Conservation (phyloP, 208 protist genomes). For the Borovskyia barvae region DNA sequence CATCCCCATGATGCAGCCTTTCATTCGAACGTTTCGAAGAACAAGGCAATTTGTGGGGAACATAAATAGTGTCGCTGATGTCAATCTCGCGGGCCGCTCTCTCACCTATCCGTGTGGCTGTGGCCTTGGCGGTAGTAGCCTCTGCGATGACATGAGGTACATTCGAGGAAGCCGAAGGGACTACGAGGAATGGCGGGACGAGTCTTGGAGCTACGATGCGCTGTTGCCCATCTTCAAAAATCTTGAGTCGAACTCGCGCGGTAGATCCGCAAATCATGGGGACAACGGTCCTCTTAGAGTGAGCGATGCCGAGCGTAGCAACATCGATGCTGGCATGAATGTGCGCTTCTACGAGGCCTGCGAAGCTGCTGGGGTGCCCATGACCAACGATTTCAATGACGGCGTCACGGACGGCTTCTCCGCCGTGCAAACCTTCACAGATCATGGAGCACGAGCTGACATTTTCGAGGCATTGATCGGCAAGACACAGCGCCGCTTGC, state of each 20-base stretch:
- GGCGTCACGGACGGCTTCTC: conserved; percentile 59
- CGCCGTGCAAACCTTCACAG: conserved; percentile 51
- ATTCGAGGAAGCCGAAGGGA: conserved; percentile 44
- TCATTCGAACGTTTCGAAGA: conserved; percentile 30
- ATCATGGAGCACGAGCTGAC: conserved; percentile 37
- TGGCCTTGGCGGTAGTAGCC: conserved; percentile 58
- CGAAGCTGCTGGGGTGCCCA: conserved; percentile 57
- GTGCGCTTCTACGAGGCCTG: conserved; percentile 84
- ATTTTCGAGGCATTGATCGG: conserved; percentile 53
- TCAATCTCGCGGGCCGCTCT: conserved; percentile 33
- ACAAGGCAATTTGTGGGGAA: conserved; percentile 28
- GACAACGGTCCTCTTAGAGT: conserved; percentile 42
- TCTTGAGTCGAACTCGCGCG: conserved; percentile 50
- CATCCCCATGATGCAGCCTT: conserved; percentile 56
- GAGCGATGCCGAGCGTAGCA: conserved; percentile 46
- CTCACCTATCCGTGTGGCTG: conserved; percentile 41
- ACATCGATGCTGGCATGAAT: conserved; percentile 61
- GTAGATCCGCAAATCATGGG: conserved; percentile 25
- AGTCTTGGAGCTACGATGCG: conserved; percentile 48
- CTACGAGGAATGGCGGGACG: conserved; percentile 40
- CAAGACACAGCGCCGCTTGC: conserved; percentile 21
- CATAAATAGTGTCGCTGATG: conserved; percentile 26
- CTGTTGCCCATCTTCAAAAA: conserved; percentile 48
- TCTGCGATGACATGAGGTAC: conserved; percentile 67
- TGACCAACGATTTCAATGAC: conserved; percentile 49